phyloP scores from a whole-genome alignment of 345 rosid genomes.

The Noccaea bulbosa region DNA sequence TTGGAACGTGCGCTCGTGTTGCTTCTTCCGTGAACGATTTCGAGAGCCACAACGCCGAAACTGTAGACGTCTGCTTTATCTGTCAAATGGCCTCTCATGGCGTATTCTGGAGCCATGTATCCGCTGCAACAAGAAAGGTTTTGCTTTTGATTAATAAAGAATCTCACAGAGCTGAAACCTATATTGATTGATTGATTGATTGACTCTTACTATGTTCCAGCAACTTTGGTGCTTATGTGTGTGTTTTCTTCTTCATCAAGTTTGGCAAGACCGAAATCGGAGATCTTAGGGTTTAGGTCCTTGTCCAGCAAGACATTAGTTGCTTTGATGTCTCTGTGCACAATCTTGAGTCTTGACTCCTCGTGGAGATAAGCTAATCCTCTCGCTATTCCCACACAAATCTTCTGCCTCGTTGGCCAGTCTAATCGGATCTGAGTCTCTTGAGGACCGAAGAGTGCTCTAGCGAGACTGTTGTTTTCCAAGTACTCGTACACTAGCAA shows the following conservation, averaged over 20 bases:
- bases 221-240: slow-evolving; percentile 56
- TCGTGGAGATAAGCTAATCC: slow-evolving; percentile 57
- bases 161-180: background rate
- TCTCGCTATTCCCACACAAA: slow-evolving; percentile 58
- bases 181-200: background rate
- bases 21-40: slow-evolving; percentile 53
- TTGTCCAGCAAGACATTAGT: slow-evolving; percentile 54
- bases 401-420: slow-evolving; percentile 50
- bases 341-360: slow-evolving; percentile 55
- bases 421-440: slow-evolving; percentile 44
- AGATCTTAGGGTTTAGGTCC: slow-evolving; percentile 50
- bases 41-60: slow-evolving; percentile 53
- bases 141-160: background rate
- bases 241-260: slow-evolving; percentile 56
- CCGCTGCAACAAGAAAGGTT: slow-evolving; percentile 35
- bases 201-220: slow-evolving; percentile 53
- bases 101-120: slow-evolving; percentile 61
- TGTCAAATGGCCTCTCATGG: slow-evolving; percentile 54
- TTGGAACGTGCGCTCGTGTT: slow-evolving; percentile 44
- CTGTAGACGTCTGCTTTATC: slow-evolving; percentile 57
- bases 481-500: slow-evolving; percentile 62
- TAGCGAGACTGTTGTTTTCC: slow-evolving; percentile 60
- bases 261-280: slow-evolving; percentile 58
- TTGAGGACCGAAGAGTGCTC: slow-evolving; percentile 52
- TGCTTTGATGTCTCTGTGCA: slow-evolving; percentile 60